Conservation (phyloP, 2,329 filamentous ascomycete genomes). For the Incumbomyces delicatus region DNA sequence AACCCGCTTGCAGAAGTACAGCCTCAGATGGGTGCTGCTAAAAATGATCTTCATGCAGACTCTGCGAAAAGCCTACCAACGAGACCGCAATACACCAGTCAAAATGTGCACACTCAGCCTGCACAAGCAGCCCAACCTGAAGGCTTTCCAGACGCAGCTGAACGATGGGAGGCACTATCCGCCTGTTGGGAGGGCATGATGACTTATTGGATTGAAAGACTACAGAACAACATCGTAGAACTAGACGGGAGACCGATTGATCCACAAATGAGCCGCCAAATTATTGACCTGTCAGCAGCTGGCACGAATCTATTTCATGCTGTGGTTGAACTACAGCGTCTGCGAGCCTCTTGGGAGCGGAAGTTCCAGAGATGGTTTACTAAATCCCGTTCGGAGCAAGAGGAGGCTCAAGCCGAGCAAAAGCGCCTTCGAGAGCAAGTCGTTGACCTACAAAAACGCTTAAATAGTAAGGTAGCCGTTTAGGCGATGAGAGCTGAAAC, state of each 20-base stretch:
- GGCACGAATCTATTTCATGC: slow-evolving; percentile 96
- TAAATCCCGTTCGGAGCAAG: slow-evolving; percentile 80
- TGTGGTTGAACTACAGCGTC: slow-evolving; percentile 85
- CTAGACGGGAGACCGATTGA: slow-evolving; percentile 72
- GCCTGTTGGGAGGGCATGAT: slow-evolving; percentile 98
- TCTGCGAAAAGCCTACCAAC: no score
- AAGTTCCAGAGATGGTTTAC: slow-evolving; percentile 99
- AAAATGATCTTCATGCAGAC: no score
- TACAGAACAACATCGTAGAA: slow-evolving; percentile 84
- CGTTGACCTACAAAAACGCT: slow-evolving; percentile 65
- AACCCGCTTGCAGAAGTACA: no score
- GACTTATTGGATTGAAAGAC: slow-evolving; percentile 88
- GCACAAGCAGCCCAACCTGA: no score
- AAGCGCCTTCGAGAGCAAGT: slow-evolving; percentile 76
- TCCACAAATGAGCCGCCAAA: slow-evolving; percentile 82
- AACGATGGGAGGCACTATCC: slow-evolving; percentile 92
- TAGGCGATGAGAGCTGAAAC: no score
- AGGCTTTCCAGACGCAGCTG: slow-evolving; percentile 96
- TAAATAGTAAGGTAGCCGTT: no score
- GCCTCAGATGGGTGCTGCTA: no score
- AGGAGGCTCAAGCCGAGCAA: slow-evolving; percentile 71
- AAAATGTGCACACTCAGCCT: no score
- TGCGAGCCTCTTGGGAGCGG: slow-evolving; percentile 88
- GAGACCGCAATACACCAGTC: no score
- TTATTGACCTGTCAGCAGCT: slow-evolving; percentile 92